Percentiles rank a stretch among this genome's conserved stretches.
Evolutionary conservation across 2,329 filamentous ascomycete genomes (phyloP).

Genomic region (Colletotrichum costaricense): DNA sequence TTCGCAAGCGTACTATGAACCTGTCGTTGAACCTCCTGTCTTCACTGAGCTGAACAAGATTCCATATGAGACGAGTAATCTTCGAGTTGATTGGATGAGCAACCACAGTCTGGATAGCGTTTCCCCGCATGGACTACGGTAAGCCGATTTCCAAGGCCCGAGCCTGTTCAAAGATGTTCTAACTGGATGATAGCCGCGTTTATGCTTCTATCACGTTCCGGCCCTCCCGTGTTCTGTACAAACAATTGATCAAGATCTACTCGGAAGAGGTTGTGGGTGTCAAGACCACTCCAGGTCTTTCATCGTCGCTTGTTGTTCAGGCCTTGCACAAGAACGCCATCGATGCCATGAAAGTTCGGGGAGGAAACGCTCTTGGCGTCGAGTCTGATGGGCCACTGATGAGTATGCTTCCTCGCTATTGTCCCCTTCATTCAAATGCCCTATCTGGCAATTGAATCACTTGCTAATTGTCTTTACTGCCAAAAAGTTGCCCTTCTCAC

Average conservation of each 20-base stretch:
- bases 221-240: not conserved
- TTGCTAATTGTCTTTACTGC: too few relatives aligned
- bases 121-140: not conserved
- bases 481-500: not conserved
- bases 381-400: not conserved
- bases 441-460: not conserved
- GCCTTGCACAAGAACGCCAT: not conserved
- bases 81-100: not conserved
- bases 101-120: not conserved
- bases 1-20: not conserved
- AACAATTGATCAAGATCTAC: not conserved
- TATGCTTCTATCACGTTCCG: not conserved
- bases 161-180: too few relatives aligned
- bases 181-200: not conserved
- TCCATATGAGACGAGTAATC: not conserved
- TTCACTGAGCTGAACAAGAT: not conserved
- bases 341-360: not conserved
- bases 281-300: not conserved
- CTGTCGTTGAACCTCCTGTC: not conserved
- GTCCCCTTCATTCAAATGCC: too few relatives aligned
- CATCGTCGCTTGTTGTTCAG: not conserved
- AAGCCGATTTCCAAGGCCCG: not conserved
- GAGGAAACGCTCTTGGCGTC: not conserved
- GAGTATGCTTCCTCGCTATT: not conserved
- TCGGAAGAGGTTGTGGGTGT: rapidly evolving